phyloP scores from a whole-genome alignment of 768 basidiomycete genomes.

The Crepidotus variabilis region DNA sequence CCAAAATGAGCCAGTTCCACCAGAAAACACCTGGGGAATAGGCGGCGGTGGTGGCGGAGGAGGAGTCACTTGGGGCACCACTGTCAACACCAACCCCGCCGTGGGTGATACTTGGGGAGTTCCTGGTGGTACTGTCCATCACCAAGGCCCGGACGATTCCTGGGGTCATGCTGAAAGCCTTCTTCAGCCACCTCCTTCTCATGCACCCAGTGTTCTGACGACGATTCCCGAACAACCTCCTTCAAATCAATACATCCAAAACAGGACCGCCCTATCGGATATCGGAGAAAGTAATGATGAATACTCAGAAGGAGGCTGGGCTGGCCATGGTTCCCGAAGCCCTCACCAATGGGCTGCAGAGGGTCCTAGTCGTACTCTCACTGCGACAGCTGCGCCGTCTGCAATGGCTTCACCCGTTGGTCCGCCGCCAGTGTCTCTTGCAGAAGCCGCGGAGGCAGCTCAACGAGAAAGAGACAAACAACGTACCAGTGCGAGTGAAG shows the following conservation, averaged over 20 bases:
- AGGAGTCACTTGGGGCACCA: constrained; percentile 2
- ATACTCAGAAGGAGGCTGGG: constrained; percentile 17
- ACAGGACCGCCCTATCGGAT: constrained; percentile 17
- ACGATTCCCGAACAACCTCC: constrained; percentile 21
- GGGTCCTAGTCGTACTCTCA: constrained; percentile 19
- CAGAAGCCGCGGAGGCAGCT: constrained; percentile 17
- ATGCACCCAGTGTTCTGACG: constrained; percentile 16
- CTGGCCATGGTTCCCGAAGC: constrained; percentile 14
- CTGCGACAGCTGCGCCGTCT: constrained; percentile 22
- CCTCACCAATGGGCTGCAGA: constrained; percentile 13
- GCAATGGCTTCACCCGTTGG: constrained; percentile 17
- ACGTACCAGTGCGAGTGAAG: constrained; percentile 25
- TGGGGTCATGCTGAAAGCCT: constrained; percentile 19
- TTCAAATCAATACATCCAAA: constrained; percentile 17
- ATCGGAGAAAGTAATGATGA: constrained; percentile 17
- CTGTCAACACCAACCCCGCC: constrained; percentile 1
- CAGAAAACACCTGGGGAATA: constrained; percentile 13
- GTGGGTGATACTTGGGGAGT: constrained; percentile 15
- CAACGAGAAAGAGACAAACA: constrained; percentile 15
- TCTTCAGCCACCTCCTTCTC: constrained; percentile 17
- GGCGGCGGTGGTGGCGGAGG: not conserved
- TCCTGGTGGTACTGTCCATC: not conserved
- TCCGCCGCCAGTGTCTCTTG: constrained; percentile 15
- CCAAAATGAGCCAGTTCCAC: constrained; percentile 9
- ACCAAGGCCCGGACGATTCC: constrained; percentile 13